Evolutionary conservation across 2,329 filamentous ascomycete genomes (phyloP).

Genomic region (Niveomyces coronatus): DNA sequence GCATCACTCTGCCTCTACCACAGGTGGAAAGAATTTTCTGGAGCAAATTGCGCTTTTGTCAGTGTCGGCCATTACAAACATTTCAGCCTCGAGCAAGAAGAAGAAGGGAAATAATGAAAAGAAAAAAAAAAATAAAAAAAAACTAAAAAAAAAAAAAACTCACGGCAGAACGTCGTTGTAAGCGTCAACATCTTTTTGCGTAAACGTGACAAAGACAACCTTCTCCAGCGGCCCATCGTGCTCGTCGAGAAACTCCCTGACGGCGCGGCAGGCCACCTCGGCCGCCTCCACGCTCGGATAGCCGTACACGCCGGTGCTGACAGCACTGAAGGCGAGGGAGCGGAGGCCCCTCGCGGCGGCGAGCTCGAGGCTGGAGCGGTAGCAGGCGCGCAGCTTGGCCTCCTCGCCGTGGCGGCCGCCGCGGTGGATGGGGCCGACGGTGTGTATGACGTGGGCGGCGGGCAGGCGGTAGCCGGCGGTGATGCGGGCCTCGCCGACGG

Average conservation of each 20-base stretch:
- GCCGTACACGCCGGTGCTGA: conserved; percentile 85
- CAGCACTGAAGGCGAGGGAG: conserved; percentile 70
- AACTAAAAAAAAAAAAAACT: too few species aligned
- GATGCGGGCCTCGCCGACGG: conserved; percentile 71
- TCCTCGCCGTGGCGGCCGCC: conserved; percentile 30
- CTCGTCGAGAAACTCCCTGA: conserved; percentile 44
- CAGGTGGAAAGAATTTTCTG: conserved; percentile 6
- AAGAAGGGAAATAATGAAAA: too few species aligned
- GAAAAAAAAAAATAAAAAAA: too few species aligned
- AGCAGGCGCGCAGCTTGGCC: conserved; percentile 53
- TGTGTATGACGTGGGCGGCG: conserved; percentile 72
- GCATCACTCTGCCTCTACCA: not conserved
- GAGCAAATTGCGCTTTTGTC: too few species aligned
- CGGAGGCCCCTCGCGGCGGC: conserved; percentile 56
- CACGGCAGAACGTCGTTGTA: conserved; percentile 68
- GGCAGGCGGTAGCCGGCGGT: conserved; percentile 70
- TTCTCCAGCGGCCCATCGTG: conserved; percentile 47
- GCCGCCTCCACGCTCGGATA: conserved; percentile 72
- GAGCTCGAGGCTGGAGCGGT: conserved; percentile 60
- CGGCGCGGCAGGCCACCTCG: conserved; percentile 52
- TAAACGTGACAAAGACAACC: conserved; percentile 79
- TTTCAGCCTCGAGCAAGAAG: not conserved
- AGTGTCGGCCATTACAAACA: not conserved
- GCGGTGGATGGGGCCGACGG: conserved; percentile 75
- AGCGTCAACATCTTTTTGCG: conserved; percentile 62